These are phyloP conservation scores for Paulownia fortunei DNA, from an alignment of 257 asterid genomes.

Conservation along the genomic window DNA sequence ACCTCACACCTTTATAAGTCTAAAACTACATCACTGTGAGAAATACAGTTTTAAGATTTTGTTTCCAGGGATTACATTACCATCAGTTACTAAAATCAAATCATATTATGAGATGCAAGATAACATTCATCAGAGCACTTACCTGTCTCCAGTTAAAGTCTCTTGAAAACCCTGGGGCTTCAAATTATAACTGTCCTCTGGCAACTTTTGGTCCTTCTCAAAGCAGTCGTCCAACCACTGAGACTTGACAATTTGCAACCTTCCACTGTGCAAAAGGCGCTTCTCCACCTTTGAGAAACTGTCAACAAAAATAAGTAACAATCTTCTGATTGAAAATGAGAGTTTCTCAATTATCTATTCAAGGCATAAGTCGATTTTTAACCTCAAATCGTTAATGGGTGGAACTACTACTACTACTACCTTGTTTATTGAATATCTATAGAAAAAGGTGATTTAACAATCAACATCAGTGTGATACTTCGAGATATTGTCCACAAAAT, in stretches of 20 bases:
- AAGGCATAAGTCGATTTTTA: conserved; percentile 4
- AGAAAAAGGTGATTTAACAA: conserved; percentile 12
- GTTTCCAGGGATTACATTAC: neutral
- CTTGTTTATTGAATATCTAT: neutral
- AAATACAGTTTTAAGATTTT: neutral
- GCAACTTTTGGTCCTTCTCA: conserved; percentile 57
- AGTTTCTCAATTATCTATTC: neutral
- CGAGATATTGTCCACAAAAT: neutral
- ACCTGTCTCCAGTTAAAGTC: conserved; percentile 54
- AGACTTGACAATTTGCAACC: conserved; percentile 68
- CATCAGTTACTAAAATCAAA: conserved; percentile 14
- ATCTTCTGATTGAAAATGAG: conserved; percentile 10
- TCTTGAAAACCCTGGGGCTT: conserved; percentile 56
- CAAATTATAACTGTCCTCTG: conserved; percentile 68
- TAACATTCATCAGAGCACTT: conserved; percentile 29
- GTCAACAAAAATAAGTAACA: conserved; percentile 31
- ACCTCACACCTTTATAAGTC: too few species aligned
- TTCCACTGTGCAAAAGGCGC: conserved; percentile 48
- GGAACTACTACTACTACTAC: conserved; percentile 11
- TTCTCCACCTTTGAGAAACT: conserved; percentile 73
- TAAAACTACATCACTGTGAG: neutral
- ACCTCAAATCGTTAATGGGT: neutral
- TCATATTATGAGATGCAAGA: conserved; percentile 8
- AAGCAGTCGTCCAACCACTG: conserved; percentile 87
- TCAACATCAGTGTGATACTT: neutral